A percentile compares a stretch with the other conserved stretches of the same genome.
phyloP scores from a whole-genome alignment of 148 eudicot species.

The Cornus suecica region DNA sequence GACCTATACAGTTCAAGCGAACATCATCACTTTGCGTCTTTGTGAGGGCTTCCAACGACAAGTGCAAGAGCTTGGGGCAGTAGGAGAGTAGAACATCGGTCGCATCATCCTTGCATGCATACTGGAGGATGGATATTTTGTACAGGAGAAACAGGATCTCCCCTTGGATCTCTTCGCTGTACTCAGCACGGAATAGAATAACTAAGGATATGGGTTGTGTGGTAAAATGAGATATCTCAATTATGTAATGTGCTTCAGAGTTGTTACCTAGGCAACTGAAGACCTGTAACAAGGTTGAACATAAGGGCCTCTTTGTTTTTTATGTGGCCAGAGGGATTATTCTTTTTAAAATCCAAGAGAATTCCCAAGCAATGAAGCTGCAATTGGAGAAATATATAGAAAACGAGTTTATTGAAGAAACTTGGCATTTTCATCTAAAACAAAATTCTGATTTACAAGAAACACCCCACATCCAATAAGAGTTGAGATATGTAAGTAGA shows the following conservation, averaged over 20 bases:
- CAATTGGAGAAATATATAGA: slow-evolving; percentile 16
- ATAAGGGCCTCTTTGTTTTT: slow-evolving; percentile 60
- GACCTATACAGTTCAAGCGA: slow-evolving; percentile 87
- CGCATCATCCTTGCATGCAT: slow-evolving; percentile 40
- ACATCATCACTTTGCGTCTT: slow-evolving; percentile 93
- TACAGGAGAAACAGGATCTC: slow-evolving; percentile 86
- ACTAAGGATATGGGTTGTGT: background rate
- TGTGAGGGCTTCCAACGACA: slow-evolving; percentile 71
- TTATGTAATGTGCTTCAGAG: slow-evolving; percentile 9
- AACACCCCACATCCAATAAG: background rate
- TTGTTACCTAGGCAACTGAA: slow-evolving; percentile 81
- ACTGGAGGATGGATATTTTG: slow-evolving; percentile 58
- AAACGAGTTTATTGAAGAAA: background rate
- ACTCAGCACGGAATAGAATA: slow-evolving; percentile 15
- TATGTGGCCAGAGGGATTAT: slow-evolving; percentile 42
- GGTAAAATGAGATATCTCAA: slow-evolving; percentile 3
- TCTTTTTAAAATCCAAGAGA: slow-evolving; percentile 61
- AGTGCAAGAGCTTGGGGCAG: slow-evolving; percentile 60
- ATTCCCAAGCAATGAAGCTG: slow-evolving; percentile 94
- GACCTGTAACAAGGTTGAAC: slow-evolving; percentile 75
- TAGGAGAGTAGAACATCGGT: slow-evolving; percentile 44
- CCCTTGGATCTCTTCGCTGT: slow-evolving; percentile 88
- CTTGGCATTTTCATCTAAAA: background rate
- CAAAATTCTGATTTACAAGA: background rate
- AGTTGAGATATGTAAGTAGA: background rate